Percentiles rank a stretch among this genome's conserved stretches.
Conservation (phyloP, 2,329 filamentous ascomycete species). For the Penicillium sp. region DNA sequence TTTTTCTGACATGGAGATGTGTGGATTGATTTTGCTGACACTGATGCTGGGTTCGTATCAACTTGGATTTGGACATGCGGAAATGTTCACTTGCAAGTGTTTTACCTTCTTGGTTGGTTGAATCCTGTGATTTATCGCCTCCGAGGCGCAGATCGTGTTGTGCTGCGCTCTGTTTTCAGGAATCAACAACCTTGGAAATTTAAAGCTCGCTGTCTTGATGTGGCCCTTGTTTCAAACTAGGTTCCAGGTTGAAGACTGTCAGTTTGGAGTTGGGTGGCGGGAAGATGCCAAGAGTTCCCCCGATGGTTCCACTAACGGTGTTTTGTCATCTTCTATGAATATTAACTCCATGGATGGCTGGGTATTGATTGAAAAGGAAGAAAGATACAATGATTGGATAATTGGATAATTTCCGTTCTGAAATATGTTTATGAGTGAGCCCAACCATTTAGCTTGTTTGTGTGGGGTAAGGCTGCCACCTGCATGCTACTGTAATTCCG, state of each 20-base stretch:
- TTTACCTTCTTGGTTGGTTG: not conserved
- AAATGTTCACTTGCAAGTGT: not conserved
- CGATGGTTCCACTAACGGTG: not conserved
- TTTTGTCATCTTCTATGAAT: not conserved
- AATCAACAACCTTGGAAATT: not conserved
- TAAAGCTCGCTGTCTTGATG: not conserved
- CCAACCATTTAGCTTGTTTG: too few relatives aligned
- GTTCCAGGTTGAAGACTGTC: not conserved
- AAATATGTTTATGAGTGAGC: too few relatives aligned
- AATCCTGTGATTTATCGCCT: not conserved
- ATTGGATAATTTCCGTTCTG: too few relatives aligned
- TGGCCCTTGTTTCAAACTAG: not conserved
- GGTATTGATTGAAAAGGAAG: too few relatives aligned
- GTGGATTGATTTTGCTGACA: not conserved
- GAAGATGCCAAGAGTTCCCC: not conserved
- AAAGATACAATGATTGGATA: too few relatives aligned
- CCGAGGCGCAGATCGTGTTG: not conserved
- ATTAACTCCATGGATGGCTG: too few relatives aligned
- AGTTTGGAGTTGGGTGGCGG: not conserved
- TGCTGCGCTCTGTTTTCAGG: too few relatives aligned
- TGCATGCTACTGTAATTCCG: too few relatives aligned
- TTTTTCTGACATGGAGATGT: constrained; percentile 13
- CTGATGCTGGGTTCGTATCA: not conserved
- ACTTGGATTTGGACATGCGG: not conserved
- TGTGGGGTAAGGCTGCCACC: too few relatives aligned